Evolutionary conservation across 352 stramenopile species (phyloP).

Genomic region (Pythium scleroteichum): DNA sequence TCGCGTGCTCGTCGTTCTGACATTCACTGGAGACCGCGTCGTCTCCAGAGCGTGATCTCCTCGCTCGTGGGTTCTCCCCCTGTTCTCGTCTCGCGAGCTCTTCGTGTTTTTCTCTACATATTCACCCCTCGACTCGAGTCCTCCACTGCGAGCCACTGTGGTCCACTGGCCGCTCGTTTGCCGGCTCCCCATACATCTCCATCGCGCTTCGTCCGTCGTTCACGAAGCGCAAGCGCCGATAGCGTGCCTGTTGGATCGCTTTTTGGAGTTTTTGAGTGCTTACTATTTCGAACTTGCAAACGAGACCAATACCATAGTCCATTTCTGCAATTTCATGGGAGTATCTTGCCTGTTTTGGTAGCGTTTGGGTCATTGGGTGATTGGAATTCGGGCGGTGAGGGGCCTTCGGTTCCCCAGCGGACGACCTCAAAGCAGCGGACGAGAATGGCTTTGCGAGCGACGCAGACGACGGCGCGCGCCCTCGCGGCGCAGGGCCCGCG

Average conservation of each 20-base stretch:
- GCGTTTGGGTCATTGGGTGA: constrained; percentile 25
- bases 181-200: constrained; percentile 10
- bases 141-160: background rate
- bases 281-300: constrained; percentile 3
- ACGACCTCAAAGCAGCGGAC: constrained; percentile 2
- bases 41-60: constrained; percentile 17
- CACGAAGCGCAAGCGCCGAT: constrained; percentile 33
- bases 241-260: constrained; percentile 6
- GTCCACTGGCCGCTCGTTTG: background rate
- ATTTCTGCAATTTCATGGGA: constrained; percentile 19
- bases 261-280: background rate
- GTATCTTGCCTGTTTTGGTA: constrained; percentile 3
- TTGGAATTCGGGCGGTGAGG: constrained; percentile 24
- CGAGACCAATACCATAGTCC: constrained; percentile 2
- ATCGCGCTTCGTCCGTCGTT: constrained; percentile 22
- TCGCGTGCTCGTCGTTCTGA: constrained; percentile 34
- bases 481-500: constrained; percentile 24
- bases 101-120: constrained; percentile 9
- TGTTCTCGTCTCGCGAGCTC: constrained; percentile 17
- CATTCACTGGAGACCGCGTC: constrained; percentile 19
- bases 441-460: constrained; percentile 30
- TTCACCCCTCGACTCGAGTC: constrained; percentile 1
- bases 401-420: constrained; percentile 10
- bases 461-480: constrained; percentile 25
- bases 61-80: constrained; percentile 7